A percentile compares a stretch with the other conserved stretches of the same genome.
These are phyloP conservation scores for Talaromyces sp. DNA, from an alignment of 2,329 filamentous ascomycete genomes.

Conservation along the genomic window DNA sequence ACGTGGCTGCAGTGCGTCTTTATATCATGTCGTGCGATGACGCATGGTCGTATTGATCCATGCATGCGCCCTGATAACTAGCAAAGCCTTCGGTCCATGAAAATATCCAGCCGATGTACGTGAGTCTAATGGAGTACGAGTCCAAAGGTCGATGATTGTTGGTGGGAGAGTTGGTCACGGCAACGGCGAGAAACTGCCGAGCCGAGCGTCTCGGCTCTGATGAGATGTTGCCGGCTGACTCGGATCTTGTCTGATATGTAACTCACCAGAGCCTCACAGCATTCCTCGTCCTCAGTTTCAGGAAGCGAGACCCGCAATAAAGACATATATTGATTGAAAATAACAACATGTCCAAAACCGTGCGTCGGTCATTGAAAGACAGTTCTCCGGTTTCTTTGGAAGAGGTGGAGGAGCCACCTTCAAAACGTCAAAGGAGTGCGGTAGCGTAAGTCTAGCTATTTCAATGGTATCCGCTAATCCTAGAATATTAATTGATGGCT, in stretches of 20 bases:
- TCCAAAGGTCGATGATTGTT: not conserved
- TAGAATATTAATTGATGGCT: not conserved
- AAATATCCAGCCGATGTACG: not conserved
- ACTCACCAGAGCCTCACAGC: not conserved
- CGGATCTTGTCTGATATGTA: not conserved
- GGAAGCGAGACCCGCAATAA: not conserved
- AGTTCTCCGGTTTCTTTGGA: not conserved
- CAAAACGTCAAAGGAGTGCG: slow-evolving; percentile 15
- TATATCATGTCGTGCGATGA: not conserved
- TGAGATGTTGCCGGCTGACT: slow-evolving; percentile 4
- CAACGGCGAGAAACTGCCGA: not conserved
- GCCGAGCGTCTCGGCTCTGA: not conserved
- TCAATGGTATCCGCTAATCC: not conserved
- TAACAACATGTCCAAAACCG: not conserved
- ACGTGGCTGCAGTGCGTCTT: not conserved
- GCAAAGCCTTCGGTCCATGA: not conserved
- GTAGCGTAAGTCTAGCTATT: slow-evolving; percentile 10
- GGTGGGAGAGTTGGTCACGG: not conserved
- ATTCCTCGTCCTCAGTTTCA: not conserved
- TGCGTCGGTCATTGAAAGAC: not conserved
- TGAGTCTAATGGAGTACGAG: not conserved
- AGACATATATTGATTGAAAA: not conserved
- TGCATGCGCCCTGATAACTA: not conserved
- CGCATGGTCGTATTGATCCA: not conserved
- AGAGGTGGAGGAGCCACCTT: slow-evolving; percentile 10